Evolutionary conservation across 2,329 filamentous ascomycete genomes (phyloP).

Genomic region (Aspergillus sp.): DNA sequence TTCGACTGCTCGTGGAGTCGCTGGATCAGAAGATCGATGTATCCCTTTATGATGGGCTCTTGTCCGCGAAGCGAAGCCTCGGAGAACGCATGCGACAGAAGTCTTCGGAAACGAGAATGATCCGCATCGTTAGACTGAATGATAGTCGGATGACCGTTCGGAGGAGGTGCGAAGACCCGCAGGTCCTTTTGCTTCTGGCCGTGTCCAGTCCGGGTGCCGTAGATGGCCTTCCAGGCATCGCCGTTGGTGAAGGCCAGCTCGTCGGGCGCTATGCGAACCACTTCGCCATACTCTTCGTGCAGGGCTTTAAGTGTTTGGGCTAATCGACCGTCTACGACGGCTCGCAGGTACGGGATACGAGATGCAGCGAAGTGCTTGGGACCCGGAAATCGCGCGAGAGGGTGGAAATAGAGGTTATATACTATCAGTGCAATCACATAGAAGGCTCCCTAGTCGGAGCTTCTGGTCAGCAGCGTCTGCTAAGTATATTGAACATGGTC

Average conservation of each 20-base stretch:
- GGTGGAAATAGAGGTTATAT: slow-evolving; percentile 26
- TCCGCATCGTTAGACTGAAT: slow-evolving; percentile 2
- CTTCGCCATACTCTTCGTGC: slow-evolving; percentile 28
- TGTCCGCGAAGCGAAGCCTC: slow-evolving; percentile 43
- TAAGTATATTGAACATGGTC: background rate
- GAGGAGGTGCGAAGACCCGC: background rate
- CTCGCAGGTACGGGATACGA: slow-evolving; percentile 67
- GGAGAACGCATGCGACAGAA: slow-evolving; percentile 43
- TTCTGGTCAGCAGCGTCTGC: background rate
- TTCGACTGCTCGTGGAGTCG: slow-evolving; percentile 6
- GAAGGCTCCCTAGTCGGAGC: slow-evolving; percentile 46
- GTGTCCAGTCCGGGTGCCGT: slow-evolving; percentile 15
- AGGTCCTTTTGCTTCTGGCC: background rate
- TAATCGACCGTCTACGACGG: slow-evolving; percentile 46
- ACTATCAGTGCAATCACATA: slow-evolving; percentile 11
- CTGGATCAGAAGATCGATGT: slow-evolving; percentile 21
- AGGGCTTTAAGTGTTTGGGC: slow-evolving; percentile 21
- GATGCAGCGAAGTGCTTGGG: slow-evolving; percentile 9
- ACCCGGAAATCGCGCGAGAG: slow-evolving; percentile 24
- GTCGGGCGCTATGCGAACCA: slow-evolving; percentile 30
- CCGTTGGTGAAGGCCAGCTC: slow-evolving; percentile 24
- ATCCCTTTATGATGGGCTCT: slow-evolving; percentile 32
- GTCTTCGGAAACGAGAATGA: slow-evolving; percentile 29
- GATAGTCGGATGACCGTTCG: background rate
- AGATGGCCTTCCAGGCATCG: slow-evolving; percentile 31